Evolutionary conservation across 345 rosid species (phyloP), one percentile per base, ranked within the genome.

Genomic region (Geranium brycei): DNA sequence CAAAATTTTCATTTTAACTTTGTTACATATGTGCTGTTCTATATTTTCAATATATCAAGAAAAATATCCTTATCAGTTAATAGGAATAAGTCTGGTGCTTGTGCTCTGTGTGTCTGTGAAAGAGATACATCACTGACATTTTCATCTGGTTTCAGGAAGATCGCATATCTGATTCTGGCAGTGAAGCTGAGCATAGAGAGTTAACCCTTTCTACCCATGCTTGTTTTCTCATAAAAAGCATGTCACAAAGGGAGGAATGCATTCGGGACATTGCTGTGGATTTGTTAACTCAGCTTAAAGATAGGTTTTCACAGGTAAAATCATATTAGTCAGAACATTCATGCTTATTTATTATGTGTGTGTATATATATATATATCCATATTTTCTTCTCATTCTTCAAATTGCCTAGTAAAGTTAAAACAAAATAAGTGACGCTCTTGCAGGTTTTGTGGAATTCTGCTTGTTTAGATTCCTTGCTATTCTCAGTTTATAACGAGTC

Each of bases 181-280:
- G 81, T 69, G 91, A 78, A 72, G 91, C 97, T 71, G 85, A 75
- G 68, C 81, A 75, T 65, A 87, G 96, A 78, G 99, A 95, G 71
- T 71, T 84, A 65, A 87, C 89, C 57, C 87, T 92, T 28, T 82
- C 73, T 72, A 80, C 88, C 63, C 99, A 95, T 78, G 81, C 89
- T 51, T 85, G 96, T 77, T 95, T 91, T 76, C 95, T 95, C 61
- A 88, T 95, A 61, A 87, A 87, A 80, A 83, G 91, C 74, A 78
- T 95, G 96, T 87, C 97, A 3, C 91, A 83, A 83, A 91, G 99
- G 73, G 99, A 95, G 80, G 97, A 88, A 72, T 89, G 86, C 73
- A 75, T 95, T 63, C 84, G 99, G 28, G 88, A 95, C 80, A 81
- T 85, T 72, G 77, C 97, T 69, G 87, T 83, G 64, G 87, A 87